Evolutionary conservation across 2,329 filamentous ascomycete genomes (phyloP), one percentile per base, ranked within the genome.

Genomic region (Diaporthe velutina): DNA sequence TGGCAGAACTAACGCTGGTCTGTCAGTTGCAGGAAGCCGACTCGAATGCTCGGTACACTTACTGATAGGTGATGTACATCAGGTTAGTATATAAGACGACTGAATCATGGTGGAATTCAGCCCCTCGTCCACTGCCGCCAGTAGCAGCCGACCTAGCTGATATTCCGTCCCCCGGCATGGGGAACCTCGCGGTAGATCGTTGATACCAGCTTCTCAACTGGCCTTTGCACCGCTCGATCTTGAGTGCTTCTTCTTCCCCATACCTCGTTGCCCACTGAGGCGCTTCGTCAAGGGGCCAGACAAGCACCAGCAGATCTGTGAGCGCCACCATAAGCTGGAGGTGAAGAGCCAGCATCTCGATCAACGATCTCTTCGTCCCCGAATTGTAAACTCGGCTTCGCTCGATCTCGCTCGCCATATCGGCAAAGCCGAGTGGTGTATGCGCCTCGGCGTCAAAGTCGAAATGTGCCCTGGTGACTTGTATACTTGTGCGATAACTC

Each of bases 41-140:
- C 12, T 12, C 7, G 19, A 50, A 10, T 28, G 48, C 6, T 33
- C 22, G 72, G 12, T 58, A 48, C 1, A 80, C 86, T 77, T 81
- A 89, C 86, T 88, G 83, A 75, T 88, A 89, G 73, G 88, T 87
- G 84, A 89, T 88, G 75, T 86, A 87, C 78, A 88, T 86, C 76
- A 88, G 77, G 55, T 86, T 87, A 5, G 85, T 86, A 78, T 87
- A 87, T 48, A 86, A 73, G 13, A 85, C 83, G 15, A 86, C 82
- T 0, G 85, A 86, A 72, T 86, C 84, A 71, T 86, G 82, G 30
- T 82, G 80, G 58, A 79, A 82, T 72, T 83, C 81, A 38, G 79
- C 81, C 38, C 77, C 77, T 10, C 48, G 30, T 12, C 22, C 42
- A 40, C 22, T 17, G 5, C 35, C 17, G 19, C 4, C 54, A 33